phyloP scores from a whole-genome alignment of 2,329 filamentous ascomycete genomes.

The Leptosphaerulina australis region DNA sequence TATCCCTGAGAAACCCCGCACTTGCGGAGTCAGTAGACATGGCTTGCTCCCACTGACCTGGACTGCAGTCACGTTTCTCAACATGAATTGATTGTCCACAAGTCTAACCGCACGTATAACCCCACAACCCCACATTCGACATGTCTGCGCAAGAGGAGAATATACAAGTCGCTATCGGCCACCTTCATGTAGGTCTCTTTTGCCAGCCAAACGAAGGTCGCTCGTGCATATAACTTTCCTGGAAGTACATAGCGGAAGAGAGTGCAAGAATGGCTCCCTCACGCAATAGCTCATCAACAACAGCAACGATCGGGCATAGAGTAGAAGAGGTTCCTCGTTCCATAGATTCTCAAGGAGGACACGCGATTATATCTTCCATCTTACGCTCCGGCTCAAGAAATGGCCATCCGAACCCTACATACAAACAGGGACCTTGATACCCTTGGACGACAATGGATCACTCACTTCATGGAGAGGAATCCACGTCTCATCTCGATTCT shows the following conservation, averaged over 20 bases:
- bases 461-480: constrained; percentile 21
- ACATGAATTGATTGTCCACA: too few species aligned
- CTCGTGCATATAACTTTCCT: constrained; percentile 14
- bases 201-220: constrained; percentile 14
- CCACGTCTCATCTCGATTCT: constrained; percentile 21
- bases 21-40: too few species aligned
- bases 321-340: constrained; percentile 22
- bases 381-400: constrained; percentile 18
- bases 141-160: too few species aligned
- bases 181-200: constrained; percentile 20
- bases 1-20: too few species aligned
- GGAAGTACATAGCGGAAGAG: constrained; percentile 11
- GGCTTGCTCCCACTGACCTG: too few species aligned
- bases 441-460: constrained; percentile 21
- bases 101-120: too few species aligned
- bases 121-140: too few species aligned
- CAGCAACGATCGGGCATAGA: constrained; percentile 18
- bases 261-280: constrained; percentile 1
- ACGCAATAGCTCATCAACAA: constrained; percentile 14
- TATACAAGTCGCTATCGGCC: constrained; percentile 17
- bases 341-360: constrained; percentile 27
- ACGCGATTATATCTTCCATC: constrained; percentile 18
- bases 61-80: too few species aligned
- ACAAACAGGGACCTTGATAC: constrained; percentile 21
- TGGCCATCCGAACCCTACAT: constrained; percentile 19